A percentile compares a stretch with the other conserved stretches of the same genome.
Evolutionary conservation across 2,329 filamentous ascomycete genomes (phyloP).

Genomic region (Ramularia collo-cygni): DNA sequence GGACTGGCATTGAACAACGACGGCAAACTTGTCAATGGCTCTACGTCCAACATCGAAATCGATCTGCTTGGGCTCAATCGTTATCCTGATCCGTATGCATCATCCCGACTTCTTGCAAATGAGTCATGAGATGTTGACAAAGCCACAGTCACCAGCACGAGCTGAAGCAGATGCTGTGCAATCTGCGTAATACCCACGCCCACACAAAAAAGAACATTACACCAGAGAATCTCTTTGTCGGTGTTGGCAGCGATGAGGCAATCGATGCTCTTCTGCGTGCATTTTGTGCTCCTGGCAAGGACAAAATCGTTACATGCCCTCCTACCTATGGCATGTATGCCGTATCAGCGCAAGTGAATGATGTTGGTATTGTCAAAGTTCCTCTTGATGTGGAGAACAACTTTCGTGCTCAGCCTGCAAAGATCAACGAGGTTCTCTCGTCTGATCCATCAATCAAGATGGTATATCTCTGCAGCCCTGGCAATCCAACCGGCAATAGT

Average conservation of each 20-base stretch:
- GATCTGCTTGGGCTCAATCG: conserved; percentile 80
- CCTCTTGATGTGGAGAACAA: conserved; percentile 64
- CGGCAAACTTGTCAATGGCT: conserved; percentile 42
- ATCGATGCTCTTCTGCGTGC: conserved; percentile 90
- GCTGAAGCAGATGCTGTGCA: conserved; percentile 80
- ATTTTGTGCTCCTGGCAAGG: conserved; percentile 80
- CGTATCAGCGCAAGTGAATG: conserved; percentile 91
- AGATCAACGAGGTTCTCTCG: conserved; percentile 60
- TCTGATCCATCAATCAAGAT: conserved; percentile 68
- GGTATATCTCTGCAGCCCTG: conserved; percentile 87
- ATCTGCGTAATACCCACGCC: conserved; percentile 74
- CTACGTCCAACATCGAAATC: conserved; percentile 49
- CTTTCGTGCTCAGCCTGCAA: conserved; percentile 67
- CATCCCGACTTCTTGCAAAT: conserved; percentile 1
- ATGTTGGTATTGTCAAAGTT: conserved; percentile 78
- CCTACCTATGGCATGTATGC: conserved; percentile 98
- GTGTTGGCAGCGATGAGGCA: conserved; percentile 92
- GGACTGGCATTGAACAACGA: conserved; percentile 53
- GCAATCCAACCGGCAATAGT: conserved; percentile 82
- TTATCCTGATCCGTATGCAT: conserved; percentile 74
- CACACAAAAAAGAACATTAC: conserved; percentile 68
- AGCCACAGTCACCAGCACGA: conserved; percentile 65
- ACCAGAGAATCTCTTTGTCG: conserved; percentile 84
- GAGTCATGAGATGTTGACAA: conserved; percentile 10
- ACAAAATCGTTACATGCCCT: conserved; percentile 90